Evolutionary conservation across 768 basidiomycete genomes (phyloP), one percentile per base, ranked within the genome.

Genomic region (Serendipita vermifera): DNA sequence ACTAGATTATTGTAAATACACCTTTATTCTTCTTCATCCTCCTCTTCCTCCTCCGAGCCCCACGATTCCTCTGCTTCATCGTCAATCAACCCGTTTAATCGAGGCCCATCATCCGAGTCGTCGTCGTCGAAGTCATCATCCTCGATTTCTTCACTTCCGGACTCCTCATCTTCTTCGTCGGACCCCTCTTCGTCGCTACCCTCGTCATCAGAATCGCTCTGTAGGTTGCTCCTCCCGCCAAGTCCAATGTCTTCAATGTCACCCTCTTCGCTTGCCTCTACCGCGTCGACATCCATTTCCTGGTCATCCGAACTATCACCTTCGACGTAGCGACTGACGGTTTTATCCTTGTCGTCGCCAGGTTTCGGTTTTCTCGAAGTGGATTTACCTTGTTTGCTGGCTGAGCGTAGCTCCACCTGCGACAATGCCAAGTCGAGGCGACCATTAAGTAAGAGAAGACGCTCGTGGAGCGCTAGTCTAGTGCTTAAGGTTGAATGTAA

Each of bases 391-490:
- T 83, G 85, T 9, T 79, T 78, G 13, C 75, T 72, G n/a, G 85
- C 80, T 27, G 86, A 80, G 20, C 93, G 80, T 71, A 92, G 77
- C 66, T 93, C 87, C 56, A 97, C 86, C 66, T 98, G 96, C 0
- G 90, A 85, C 48, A 97, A 75, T 22, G 96, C 88, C 74, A 92
- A 87, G 65, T 97, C 94, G 27, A 98, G 75, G 57, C 90, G 81
- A 26, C 96, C 96, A 58, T 82, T 87, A 38, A 99, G 74, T 2
- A 86, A 81, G 7, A 93, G 73, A 17, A 99, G 74, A 57, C 82
- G 87, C 60, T 90, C 84, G 60, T 96, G 87, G 41, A 97, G 71
- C 24, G 82, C 75, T 32, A 96, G 71, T 20, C 96, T 81, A 31
- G 83, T 75, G 2, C 85, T 80, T 36, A 99, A 73, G 3, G 85